These are phyloP conservation scores for Potentilla sterilis DNA, from an alignment of 306 rosid species.

Conservation along the genomic window DNA sequence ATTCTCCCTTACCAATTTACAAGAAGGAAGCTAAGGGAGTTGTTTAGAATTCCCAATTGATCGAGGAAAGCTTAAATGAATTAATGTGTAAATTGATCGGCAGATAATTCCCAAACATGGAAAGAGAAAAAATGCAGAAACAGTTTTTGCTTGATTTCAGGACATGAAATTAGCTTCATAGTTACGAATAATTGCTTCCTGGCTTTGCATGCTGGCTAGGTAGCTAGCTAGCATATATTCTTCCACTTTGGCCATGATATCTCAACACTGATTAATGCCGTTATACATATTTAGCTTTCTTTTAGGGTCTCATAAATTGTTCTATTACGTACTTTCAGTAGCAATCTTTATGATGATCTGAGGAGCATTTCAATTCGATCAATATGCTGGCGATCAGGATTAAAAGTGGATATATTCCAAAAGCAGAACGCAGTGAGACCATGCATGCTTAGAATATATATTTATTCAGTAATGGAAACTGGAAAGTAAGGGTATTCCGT, in stretches of 20 bases:
- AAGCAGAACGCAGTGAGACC: not conserved
- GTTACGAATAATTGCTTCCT: not conserved
- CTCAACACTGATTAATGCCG: too few species aligned
- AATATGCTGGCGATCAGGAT: not conserved
- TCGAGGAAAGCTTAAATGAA: not conserved
- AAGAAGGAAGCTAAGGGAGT: too few species aligned
- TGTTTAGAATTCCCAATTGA: not conserved
- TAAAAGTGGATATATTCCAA: not conserved
- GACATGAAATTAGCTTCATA: not conserved
- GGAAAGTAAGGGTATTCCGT: conserved; percentile 8
- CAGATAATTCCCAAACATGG: not conserved
- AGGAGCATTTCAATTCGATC: not conserved
- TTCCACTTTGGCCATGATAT: conserved; percentile 1
- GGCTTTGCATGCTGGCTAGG: conserved; percentile 19
- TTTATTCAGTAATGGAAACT: not conserved
- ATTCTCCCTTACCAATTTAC: too few species aligned
- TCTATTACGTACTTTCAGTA: not conserved
- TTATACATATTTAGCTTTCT: too few species aligned
- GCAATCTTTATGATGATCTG: not conserved
- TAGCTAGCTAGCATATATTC: conserved; percentile 37
- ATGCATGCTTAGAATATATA: not conserved
- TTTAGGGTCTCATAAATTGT: not conserved
- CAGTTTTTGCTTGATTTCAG: too few species aligned
- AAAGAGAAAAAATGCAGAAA: not conserved
- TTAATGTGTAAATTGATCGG: too few species aligned